A percentile compares a stretch with the other conserved stretches of the same genome.
phyloP scores from a whole-genome alignment of 352 stramenopile genomes.

The Pythium vanterpoolii region DNA sequence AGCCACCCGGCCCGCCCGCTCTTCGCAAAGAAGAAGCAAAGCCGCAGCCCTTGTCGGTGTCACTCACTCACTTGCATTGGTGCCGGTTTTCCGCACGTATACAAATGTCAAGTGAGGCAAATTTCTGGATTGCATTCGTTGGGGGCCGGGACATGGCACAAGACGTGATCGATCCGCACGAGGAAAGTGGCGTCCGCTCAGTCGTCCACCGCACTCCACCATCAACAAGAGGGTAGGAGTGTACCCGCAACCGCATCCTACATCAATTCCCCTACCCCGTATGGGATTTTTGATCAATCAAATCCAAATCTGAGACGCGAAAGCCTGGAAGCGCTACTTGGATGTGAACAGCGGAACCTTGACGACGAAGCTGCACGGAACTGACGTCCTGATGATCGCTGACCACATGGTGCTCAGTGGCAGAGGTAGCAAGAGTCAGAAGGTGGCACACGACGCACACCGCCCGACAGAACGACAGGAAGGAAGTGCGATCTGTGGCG shows the following conservation, averaged over 20 bases:
- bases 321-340: background rate
- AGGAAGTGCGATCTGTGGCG: background rate
- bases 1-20: conserved; percentile 14
- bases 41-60: conserved; percentile 14
- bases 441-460: background rate
- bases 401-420: conserved; percentile 15
- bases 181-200: conserved; percentile 3
- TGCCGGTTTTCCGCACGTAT: conserved; percentile 11
- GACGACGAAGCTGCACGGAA: conserved; percentile 23
- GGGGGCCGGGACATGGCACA: conserved; percentile 4
- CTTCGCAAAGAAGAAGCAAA: conserved; percentile 24
- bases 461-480: background rate
- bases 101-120: conserved; percentile 27
- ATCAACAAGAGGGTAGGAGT: background rate
- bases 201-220: conserved; percentile 7
- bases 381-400: conserved; percentile 6
- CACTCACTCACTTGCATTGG: conserved; percentile 13
- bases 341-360: conserved; percentile 1
- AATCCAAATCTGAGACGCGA: background rate
- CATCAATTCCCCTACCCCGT: conserved; percentile 6
- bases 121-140: no score
- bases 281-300: conserved; percentile 11
- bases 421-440: conserved; percentile 11
- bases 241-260: conserved; percentile 11
- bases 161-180: background rate